Base-by-base conservation (phyloP, 176 grass and related monocot genomes). In the Bromus sterilis region DNA sequence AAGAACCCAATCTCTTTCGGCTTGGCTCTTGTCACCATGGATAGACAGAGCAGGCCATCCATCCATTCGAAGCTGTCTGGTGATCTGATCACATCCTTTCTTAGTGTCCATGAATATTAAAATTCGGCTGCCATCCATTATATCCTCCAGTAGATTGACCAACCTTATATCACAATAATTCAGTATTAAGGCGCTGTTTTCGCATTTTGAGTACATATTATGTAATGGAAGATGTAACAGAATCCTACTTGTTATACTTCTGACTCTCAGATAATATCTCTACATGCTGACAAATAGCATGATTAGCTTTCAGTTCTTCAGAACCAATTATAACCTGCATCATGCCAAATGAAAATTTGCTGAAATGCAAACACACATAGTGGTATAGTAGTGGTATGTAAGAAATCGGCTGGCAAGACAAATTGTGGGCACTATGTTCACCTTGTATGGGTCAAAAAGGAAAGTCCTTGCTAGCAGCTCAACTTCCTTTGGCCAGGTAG, bases 401-500 rank as follows among this genome's bases (percentile, higher is more conserved):
- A 60, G 18, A 7, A 66, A 76, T 56, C 26, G 71, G 65, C 28
- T 30, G 77, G 28, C 46, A 84, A 66, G 72, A 75, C 70, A 8
- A 46, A 64, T 36, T 16, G 53, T 71, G 66, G 66, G 15, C 65
- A 70, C 35, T 60, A 81, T 42, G 25, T 78, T 51, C 87, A 93
- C 93, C 93, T 99, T 96, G 80, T 96, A 99, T 71, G 97, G 85
- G 59, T 99, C 89, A 41, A 95, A 95, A 72, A 99, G 93, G 21
- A 96, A 95, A 68, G 89, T 88, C 91, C 91, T 93, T 78, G 97
- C 89, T 44, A 96, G 89, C 56, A 83, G 97, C 51, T 99, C 97
- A 60, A 99, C 97, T 86, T 98, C 97, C 91, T 99, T 99, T 12
- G 93, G 93, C 97, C 97, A 96, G 40, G 97, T 99, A 82, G 97